Evolutionary conservation across 257 asterid species (phyloP), one percentile per base, ranked within the genome.

Genomic region (Misopates orontium): DNA sequence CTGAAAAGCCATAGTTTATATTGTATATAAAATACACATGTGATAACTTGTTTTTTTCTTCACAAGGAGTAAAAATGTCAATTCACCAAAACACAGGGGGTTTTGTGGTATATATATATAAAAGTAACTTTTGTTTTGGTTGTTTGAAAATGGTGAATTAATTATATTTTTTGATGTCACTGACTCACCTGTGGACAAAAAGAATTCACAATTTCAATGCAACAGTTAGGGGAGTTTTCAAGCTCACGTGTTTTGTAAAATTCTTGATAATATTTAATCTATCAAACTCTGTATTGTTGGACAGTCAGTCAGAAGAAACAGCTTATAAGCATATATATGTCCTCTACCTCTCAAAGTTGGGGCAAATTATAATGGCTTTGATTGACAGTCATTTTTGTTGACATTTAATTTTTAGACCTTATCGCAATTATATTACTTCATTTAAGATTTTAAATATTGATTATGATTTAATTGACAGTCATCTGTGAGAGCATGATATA

Each of bases 141-240:
- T 39, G 66, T 61, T 60, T 39, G 51, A n/a, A 62, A 11, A 41
- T 10, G 12, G 18, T 62, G 44, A 48, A 23, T 0, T 19, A 4
- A 18, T 45, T 16, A 1, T 45, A 40, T 57, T 68, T 68, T 66
- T 48, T 68, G 50, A 28, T 59, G 53, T 28, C 67, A n/a, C 36
- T 28, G 36, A 50, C 17, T n/a, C n/a, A n/a, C n/a, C n/a, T 60
- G 36, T 32, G 68, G 74, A 70, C 68, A 61, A 70, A 22, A 28
- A 10, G n/a, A 22, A 60, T 28, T 14, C 58, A 45, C 17, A 15
- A n/a, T 60, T 60, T 52, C 61, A 36, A 69, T 48, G 61, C 24
- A 59, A 58, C 52, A 58, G 48, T 10, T 11, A n/a, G 42, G 8
- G 31, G 25, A 48, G 50, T 19, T 59, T 50, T 22, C 14, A 60